These are phyloP conservation scores for Coprinopsis sp. DNA, from an alignment of 768 basidiomycete genomes.

Conservation along the genomic window DNA sequence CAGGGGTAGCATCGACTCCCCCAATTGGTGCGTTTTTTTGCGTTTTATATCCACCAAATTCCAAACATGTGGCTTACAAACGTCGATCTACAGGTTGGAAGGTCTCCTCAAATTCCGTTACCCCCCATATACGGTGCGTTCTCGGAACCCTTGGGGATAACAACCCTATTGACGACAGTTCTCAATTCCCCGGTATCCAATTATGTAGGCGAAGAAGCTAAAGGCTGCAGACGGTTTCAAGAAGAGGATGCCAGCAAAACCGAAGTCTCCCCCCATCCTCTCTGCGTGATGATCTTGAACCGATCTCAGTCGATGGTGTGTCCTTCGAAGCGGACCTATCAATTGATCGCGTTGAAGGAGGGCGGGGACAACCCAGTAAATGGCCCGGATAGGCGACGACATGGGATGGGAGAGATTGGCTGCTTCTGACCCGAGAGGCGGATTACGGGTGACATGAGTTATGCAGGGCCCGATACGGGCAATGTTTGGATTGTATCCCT, in stretches of 20 bases:
- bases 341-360: no score
- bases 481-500: no score
- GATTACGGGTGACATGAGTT: no score
- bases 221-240: slow-evolving; percentile 24
- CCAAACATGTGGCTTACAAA: neutral
- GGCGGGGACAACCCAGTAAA: no score
- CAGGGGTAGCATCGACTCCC: slow-evolving; percentile 56
- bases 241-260: slow-evolving; percentile 40
- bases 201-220: slow-evolving; percentile 26
- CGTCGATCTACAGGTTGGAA: slow-evolving; percentile 40
- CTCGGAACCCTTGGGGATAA: neutral
- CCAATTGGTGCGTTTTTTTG: slow-evolving; percentile 44
- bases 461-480: no score
- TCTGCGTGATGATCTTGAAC: no score
- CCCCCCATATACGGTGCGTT: slow-evolving; percentile 53
- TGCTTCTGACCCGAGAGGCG: no score
- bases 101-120: slow-evolving; percentile 46
- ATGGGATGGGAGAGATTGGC: no score
- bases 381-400: no score
- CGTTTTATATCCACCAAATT: neutral
- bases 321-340: no score
- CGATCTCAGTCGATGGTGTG: no score
- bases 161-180: neutral
- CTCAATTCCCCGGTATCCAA: neutral
- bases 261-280: slow-evolving; percentile 34